Evolutionary conservation across 306 rosid genomes (phyloP).

Genomic region (Lathyrus sativus): DNA sequence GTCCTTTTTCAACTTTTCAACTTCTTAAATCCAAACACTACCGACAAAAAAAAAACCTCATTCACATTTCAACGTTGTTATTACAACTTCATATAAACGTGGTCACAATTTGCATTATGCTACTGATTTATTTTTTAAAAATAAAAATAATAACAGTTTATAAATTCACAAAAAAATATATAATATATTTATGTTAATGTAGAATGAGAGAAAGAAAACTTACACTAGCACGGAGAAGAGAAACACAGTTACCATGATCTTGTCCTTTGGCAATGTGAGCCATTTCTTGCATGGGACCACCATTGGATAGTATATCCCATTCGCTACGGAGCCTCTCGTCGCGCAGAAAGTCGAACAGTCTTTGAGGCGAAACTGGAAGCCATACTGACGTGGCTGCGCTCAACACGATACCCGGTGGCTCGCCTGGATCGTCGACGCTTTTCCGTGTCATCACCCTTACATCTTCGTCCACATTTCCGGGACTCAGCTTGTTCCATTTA

Average conservation of each 20-base stretch:
- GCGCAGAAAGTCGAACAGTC: conserved; percentile 78
- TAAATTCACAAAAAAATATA: too few species aligned
- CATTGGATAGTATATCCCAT: conserved; percentile 96
- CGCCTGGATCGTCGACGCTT: conserved; percentile 90
- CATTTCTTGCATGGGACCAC: conserved; percentile 99
- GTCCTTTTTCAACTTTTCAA: conserved; percentile 42
- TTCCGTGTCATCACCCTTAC: conserved; percentile 93
- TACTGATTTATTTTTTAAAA: too few species aligned
- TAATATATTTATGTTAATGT: too few species aligned
- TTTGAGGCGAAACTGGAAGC: conserved; percentile 69
- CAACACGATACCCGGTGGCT: conserved; percentile 93
- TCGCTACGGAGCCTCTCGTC: conserved; percentile 84
- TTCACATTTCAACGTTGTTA: conserved; percentile 25
- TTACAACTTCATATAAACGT: conserved; percentile 5
- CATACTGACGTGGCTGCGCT: conserved; percentile 96
- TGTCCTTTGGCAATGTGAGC: conserved; percentile 94
- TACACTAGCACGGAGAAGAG: conserved; percentile 85
- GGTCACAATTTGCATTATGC: not conserved
- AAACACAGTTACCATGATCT: conserved; percentile 84
- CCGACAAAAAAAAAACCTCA: conserved; percentile 25
- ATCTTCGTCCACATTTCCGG: conserved; percentile 74
- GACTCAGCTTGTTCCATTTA: conserved; percentile 87
- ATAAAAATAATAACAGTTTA: too few species aligned
- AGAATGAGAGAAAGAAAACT: not conserved
- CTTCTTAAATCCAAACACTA: conserved; percentile 23